Percentiles rank a stretch among this genome's conserved stretches.
Conservation (phyloP, 345 rosid genomes). For the Lumnitzera littorea region DNA sequence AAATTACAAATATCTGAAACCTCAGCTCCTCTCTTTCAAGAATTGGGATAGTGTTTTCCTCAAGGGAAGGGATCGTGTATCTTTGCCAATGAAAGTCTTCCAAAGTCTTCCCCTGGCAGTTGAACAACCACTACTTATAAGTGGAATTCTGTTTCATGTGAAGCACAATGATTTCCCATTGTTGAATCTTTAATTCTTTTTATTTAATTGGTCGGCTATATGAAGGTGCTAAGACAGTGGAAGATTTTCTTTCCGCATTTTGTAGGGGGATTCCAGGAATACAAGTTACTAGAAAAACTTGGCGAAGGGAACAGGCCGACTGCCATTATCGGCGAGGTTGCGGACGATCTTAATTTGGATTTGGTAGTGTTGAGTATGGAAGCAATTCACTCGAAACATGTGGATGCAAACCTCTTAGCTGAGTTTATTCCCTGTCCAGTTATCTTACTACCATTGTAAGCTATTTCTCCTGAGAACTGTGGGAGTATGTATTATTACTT, state of each 20-base stretch:
- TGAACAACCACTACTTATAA: no score
- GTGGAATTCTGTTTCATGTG: no score
- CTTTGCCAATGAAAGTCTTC: no score
- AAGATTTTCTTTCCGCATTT: background rate
- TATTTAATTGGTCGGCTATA: no score
- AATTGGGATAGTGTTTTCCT: no score
- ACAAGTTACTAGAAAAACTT: conserved; percentile 71
- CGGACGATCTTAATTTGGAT: conserved; percentile 81
- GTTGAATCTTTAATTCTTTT: no score
- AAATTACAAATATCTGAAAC: no score
- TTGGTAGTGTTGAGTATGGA: conserved; percentile 94
- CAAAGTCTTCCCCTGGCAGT: no score
- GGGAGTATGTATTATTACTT: background rate
- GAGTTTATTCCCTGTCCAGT: conserved; percentile 97
- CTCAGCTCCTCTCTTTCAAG: no score
- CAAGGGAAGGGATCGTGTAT: no score
- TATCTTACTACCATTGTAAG: conserved; percentile 68
- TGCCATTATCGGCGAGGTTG: conserved; percentile 92
- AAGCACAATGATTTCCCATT: no score
- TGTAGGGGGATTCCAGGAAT: conserved; percentile 84
- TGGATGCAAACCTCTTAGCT: conserved; percentile 84
- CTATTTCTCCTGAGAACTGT: background rate
- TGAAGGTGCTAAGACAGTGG: no score
- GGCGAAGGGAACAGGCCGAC: conserved; percentile 88
- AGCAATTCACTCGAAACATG: conserved; percentile 95